Conservation (phyloP, 2,329 filamentous ascomycete species). For the Apiospora rasikravindrae region DNA sequence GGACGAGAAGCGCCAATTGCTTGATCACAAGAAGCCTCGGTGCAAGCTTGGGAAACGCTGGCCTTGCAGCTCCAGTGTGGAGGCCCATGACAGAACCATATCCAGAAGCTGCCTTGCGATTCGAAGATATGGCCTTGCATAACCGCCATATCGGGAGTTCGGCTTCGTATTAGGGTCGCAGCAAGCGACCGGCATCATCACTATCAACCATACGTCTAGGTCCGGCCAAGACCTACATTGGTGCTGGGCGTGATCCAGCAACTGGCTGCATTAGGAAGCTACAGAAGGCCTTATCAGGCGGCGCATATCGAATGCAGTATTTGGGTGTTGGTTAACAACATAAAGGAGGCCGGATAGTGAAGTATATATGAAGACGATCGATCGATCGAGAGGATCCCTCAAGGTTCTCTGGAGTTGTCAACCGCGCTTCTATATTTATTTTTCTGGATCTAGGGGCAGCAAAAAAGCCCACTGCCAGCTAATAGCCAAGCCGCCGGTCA, state of each 20-base stretch:
- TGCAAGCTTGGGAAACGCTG: constrained; percentile 1
- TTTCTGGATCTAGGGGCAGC: background rate
- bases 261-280: constrained; percentile 6
- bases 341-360: background rate
- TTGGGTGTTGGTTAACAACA: background rate
- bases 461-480: background rate
- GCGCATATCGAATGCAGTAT: background rate
- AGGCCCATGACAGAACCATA: background rate
- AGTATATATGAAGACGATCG: background rate
- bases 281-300: background rate
- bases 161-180: background rate
- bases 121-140: background rate
- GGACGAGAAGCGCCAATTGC: background rate
- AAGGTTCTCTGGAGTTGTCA: background rate
- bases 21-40: constrained; percentile 1
- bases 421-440: no score
- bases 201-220: background rate
- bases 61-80: background rate
- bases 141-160: background rate
- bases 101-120: background rate
- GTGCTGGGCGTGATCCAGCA: background rate
- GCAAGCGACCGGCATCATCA: background rate
- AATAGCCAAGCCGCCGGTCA: background rate
- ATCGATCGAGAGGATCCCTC: background rate
- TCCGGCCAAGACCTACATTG: background rate